Conservation (phyloP, 2,329 filamentous ascomycete genomes). For the Rhytidhysteron rufulum region DNA sequence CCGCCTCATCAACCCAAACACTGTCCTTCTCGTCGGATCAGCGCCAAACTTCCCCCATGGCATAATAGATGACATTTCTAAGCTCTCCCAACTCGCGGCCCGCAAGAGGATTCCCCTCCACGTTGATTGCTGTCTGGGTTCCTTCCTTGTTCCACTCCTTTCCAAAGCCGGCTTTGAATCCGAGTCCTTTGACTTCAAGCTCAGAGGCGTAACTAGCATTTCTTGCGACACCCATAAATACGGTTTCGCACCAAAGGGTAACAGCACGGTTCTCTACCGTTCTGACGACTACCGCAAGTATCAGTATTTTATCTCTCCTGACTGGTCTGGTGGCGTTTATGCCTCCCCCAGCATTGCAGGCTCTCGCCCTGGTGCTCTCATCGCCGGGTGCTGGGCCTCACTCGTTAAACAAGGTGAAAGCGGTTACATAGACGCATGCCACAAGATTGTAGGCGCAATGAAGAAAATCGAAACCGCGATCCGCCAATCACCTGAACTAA, state of each 20-base stretch:
- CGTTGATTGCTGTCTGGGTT: slow-evolving; percentile 96
- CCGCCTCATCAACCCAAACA: slow-evolving; percentile 90
- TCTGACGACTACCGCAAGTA: slow-evolving; percentile 72
- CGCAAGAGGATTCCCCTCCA: slow-evolving; percentile 82
- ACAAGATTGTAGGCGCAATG: slow-evolving; percentile 80
- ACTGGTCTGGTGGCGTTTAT: slow-evolving; percentile 96
- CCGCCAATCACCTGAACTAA: slow-evolving; percentile 63
- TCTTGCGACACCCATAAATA: slow-evolving; percentile 99
- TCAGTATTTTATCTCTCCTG: slow-evolving; percentile 93
- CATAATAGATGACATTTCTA: slow-evolving; percentile 91
- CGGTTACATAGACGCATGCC: slow-evolving; percentile 83
- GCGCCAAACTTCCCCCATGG: slow-evolving; percentile 98
- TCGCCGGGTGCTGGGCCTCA: slow-evolving; percentile 92
- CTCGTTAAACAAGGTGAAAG: slow-evolving; percentile 83
- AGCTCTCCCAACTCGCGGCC: slow-evolving; percentile 76
- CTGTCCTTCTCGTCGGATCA: slow-evolving; percentile 85
- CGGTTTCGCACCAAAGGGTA: slow-evolving; percentile 96
- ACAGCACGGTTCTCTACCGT: slow-evolving; percentile 89
- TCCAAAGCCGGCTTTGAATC: slow-evolving; percentile 90
- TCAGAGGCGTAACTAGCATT: slow-evolving; percentile 92
- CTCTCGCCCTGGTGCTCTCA: slow-evolving; percentile 86
- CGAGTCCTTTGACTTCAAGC: slow-evolving; percentile 85
- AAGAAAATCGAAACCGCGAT: slow-evolving; percentile 78
- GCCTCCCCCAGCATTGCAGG: slow-evolving; percentile 89
- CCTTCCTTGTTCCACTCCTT: slow-evolving; percentile 89